These are phyloP conservation scores for Malassezia restricta DNA, from an alignment of 1,284 basidiomycete genomes.

Conservation along the genomic window DNA sequence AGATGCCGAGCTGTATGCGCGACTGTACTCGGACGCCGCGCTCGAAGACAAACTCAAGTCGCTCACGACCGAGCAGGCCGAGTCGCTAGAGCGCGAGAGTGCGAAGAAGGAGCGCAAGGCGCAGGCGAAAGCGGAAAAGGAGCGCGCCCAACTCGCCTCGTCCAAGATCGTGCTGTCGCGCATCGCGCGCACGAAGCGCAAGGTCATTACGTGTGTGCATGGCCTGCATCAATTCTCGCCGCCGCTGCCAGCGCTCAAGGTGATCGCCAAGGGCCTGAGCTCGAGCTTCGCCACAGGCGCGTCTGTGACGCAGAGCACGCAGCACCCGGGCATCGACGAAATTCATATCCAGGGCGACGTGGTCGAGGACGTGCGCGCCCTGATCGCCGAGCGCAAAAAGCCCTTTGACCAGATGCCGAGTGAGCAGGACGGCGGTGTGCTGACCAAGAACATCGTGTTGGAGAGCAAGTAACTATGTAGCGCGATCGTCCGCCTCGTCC, in stretches of 20 bases:
- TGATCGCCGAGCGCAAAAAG: slow-evolving; percentile 33
- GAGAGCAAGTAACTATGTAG: slow-evolving; percentile 12
- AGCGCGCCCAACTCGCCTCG: slow-evolving; percentile 27
- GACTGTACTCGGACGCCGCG: slow-evolving; percentile 38
- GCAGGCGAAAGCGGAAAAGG: slow-evolving; percentile 41
- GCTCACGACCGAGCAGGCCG: slow-evolving; percentile 39
- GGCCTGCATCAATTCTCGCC: slow-evolving; percentile 42
- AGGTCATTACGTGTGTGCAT: slow-evolving; percentile 37
- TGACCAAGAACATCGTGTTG: slow-evolving; percentile 34
- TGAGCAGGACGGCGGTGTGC: slow-evolving; percentile 29
- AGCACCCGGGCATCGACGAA: slow-evolving; percentile 39
- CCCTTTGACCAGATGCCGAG: slow-evolving; percentile 38
- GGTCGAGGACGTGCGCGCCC: slow-evolving; percentile 31
- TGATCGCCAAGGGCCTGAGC: slow-evolving; percentile 40
- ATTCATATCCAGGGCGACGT: slow-evolving; percentile 46
- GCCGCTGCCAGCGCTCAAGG: slow-evolving; percentile 38
- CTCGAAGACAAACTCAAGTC: slow-evolving; percentile 31
- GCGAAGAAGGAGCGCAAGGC: slow-evolving; percentile 43
- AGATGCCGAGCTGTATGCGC: slow-evolving; percentile 25
- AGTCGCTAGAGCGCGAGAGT: slow-evolving; percentile 38
- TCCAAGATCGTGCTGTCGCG: slow-evolving; percentile 36
- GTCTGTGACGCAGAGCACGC: slow-evolving; percentile 38
- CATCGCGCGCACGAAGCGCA: slow-evolving; percentile 40
- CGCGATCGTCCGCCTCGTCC: not conserved
- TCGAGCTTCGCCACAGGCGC: slow-evolving; percentile 42